A percentile compares a stretch with the other conserved stretches of the same genome.
Conservation (phyloP, 2,329 filamentous ascomycete genomes). For the Aspergillus intermedius region DNA sequence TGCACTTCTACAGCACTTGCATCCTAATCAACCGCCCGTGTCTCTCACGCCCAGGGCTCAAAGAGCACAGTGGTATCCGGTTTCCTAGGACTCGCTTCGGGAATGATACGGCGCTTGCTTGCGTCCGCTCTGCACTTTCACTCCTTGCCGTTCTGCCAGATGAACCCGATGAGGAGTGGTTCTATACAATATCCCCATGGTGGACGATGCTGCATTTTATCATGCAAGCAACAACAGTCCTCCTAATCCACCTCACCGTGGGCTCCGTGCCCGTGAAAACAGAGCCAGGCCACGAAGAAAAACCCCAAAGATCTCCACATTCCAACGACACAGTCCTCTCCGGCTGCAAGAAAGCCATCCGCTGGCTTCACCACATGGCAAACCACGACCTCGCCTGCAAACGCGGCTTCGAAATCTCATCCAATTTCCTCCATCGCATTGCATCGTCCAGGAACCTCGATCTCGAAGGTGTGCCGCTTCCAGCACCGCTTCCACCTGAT, state of each 20-base stretch:
- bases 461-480: neutral
- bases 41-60: neutral
- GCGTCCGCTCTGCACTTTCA: conserved; percentile 27
- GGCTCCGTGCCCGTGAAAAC: neutral
- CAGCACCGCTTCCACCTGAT: neutral
- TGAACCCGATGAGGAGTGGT: conserved; percentile 22
- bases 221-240: conserved; percentile 33
- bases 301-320: neutral
- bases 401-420: neutral
- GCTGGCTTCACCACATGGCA: neutral
- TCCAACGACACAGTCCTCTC: no score
- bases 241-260: conserved; percentile 26
- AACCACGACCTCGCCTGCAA: neutral
- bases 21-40: neutral
- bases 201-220: conserved; percentile 38
- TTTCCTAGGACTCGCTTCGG: neutral
- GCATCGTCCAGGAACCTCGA: neutral
- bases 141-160: conserved; percentile 33
- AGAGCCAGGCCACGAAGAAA: neutral
- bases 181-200: conserved; percentile 32
- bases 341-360: neutral
- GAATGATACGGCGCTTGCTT: neutral
- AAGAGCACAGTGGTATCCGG: neutral
- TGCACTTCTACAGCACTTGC: neutral
- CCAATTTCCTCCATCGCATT: neutral